Evolutionary conservation across 2,329 filamentous ascomycete species (phyloP).

Genomic region (Bimuria novae-zelandiae): DNA sequence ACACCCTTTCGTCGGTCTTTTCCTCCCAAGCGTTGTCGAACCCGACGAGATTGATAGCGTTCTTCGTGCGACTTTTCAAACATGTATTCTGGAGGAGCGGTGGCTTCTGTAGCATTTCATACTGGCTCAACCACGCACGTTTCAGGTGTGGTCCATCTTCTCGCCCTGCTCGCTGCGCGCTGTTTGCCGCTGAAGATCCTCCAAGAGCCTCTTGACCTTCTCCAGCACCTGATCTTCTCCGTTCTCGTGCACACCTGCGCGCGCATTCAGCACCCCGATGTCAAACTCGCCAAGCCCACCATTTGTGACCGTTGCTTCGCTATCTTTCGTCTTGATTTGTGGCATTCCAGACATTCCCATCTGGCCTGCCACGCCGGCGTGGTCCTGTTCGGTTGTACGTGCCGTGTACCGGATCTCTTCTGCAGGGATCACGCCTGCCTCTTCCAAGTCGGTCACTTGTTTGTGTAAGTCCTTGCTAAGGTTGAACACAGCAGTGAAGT

Average conservation of each 20-base stretch:
- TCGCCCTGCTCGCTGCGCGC: conserved; percentile 16
- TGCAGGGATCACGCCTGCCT: conserved; percentile 38
- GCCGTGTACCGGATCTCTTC: conserved; percentile 27
- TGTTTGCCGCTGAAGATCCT: conserved; percentile 29
- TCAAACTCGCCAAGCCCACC: conserved; percentile 66
- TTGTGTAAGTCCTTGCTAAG: conserved; percentile 31
- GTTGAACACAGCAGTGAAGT: conserved; percentile 71
- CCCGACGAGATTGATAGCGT: too few relatives aligned
- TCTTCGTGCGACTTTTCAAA: too few relatives aligned
- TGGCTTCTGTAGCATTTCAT: too few relatives aligned
- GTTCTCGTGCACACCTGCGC: conserved; percentile 77
- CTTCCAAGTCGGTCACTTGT: conserved; percentile 38
- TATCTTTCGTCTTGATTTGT: conserved; percentile 19
- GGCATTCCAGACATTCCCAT: conserved; percentile 7
- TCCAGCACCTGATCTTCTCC: conserved; percentile 84
- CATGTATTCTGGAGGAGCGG: too few relatives aligned
- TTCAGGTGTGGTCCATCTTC: conserved; percentile 6
- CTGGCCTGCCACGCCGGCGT: not conserved
- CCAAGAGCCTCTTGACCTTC: conserved; percentile 62
- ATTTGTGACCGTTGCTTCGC: conserved; percentile 45
- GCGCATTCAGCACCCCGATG: conserved; percentile 86
- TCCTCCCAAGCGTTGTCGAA: too few relatives aligned
- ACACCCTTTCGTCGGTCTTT: too few relatives aligned
- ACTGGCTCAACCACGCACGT: not conserved
- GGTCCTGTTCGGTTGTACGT: conserved; percentile 4